A percentile compares a stretch with the other conserved stretches of the same genome.
These are phyloP conservation scores for Stemphylium lycopersici DNA, from an alignment of 2,329 filamentous ascomycete species.

Conservation along the genomic window DNA sequence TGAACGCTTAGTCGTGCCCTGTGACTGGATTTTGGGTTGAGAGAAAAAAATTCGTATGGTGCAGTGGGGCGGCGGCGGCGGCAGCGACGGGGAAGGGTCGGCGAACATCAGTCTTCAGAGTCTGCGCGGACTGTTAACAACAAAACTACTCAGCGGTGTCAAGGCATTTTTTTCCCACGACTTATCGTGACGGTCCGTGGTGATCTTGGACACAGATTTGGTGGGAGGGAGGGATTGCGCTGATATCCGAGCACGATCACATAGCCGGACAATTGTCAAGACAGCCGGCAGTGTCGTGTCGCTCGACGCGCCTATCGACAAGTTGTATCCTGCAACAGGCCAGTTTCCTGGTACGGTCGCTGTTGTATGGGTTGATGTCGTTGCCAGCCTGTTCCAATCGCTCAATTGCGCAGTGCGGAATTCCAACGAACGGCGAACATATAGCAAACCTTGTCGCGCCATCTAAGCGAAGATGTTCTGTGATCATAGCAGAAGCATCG, in stretches of 20 bases:
- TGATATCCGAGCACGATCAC: background rate
- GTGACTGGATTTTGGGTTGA: background rate
- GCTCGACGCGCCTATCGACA: too few species aligned
- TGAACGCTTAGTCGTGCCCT: background rate
- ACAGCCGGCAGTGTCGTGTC: too few species aligned
- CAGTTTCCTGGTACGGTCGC: too few species aligned
- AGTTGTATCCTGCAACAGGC: too few species aligned
- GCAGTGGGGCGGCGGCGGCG: constrained; percentile 8
- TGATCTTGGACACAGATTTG: background rate
- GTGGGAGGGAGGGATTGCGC: background rate
- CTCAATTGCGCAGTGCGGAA: too few species aligned
- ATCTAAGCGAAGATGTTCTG: too few species aligned
- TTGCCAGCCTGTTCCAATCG: too few species aligned
- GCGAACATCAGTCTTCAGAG: constrained; percentile 1
- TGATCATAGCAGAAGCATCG: too few species aligned
- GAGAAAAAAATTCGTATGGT: constrained; percentile 7
- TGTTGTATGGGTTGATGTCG: too few species aligned
- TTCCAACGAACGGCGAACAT: too few species aligned
- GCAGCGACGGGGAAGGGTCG: constrained; percentile 7
- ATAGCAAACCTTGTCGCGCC: too few species aligned
- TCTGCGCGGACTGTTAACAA: background rate
- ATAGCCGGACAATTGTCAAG: background rate
- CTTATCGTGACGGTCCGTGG: background rate
- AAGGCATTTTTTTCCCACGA: background rate
- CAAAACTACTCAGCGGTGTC: background rate